phyloP scores from a whole-genome alignment of 257 asterid genomes.

The Schizonepeta tenuifolia region DNA sequence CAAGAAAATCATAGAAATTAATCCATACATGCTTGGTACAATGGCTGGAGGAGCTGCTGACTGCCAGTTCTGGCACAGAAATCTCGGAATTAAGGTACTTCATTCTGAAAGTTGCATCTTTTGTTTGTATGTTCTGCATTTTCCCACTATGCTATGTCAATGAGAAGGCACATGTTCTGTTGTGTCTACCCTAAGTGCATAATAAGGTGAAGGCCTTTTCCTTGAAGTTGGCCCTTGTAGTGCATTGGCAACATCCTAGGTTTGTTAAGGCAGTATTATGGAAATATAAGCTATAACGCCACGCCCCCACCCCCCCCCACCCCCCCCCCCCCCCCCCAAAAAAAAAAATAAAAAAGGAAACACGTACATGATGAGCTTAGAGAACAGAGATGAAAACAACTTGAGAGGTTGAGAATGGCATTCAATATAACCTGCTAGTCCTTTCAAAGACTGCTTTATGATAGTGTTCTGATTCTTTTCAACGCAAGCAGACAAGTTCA shows the following conservation, averaged over 20 bases:
- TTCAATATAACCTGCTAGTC: background rate
- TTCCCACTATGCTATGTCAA: constrained; percentile 5
- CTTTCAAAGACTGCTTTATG: constrained; percentile 12
- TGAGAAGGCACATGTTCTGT: background rate
- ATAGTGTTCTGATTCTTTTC: background rate
- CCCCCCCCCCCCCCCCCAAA: too few relatives aligned
- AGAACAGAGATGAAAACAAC: background rate
- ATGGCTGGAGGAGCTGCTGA: constrained; percentile 96
- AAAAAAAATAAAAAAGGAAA: too few relatives aligned
- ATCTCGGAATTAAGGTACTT: constrained; percentile 50
- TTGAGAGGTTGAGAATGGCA: background rate
- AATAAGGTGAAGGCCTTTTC: too few relatives aligned
- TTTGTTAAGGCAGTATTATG: too few relatives aligned
- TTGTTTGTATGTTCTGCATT: background rate
- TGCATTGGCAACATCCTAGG: too few relatives aligned
- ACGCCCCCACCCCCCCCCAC: too few relatives aligned
- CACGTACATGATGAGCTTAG: background rate
- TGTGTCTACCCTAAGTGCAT: background rate
- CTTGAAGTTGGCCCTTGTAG: too few relatives aligned
- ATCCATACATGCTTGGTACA: constrained; percentile 93
- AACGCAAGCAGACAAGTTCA: background rate
- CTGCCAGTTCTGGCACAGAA: constrained; percentile 27
- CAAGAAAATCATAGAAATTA: constrained; percentile 88
- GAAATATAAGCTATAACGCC: too few relatives aligned
- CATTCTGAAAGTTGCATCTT: background rate